phyloP scores from a whole-genome alignment of 1,139 yeast species.

The Protomyces pachydermus region DNA sequence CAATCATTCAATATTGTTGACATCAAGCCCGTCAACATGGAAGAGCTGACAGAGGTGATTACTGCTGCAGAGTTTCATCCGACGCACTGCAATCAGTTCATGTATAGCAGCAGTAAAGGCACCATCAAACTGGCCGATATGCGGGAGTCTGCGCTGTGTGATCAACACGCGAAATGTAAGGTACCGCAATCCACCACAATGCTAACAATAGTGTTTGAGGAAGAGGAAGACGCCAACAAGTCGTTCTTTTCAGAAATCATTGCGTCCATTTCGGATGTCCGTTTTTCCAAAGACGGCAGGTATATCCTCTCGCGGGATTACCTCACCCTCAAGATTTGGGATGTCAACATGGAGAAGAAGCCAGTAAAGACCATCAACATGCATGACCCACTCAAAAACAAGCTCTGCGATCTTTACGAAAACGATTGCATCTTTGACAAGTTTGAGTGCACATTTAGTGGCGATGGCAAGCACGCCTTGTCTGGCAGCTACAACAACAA shows the following conservation, averaged over 20 bases:
- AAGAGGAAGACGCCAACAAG: conserved; percentile 87
- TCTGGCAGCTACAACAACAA: conserved; percentile 97
- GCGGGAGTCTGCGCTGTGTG: conserved; percentile 94
- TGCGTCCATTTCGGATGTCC: conserved; percentile 87
- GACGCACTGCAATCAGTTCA: conserved; percentile 79
- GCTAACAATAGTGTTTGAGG: conserved; percentile 59
- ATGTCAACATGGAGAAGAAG: conserved; percentile 90
- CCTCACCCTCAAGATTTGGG: conserved; percentile 98
- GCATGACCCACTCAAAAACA: conserved; percentile 89
- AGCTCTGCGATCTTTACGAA: conserved; percentile 94
- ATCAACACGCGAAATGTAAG: conserved; percentile 62
- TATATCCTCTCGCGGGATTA: conserved; percentile 94
- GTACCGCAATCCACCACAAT: neutral
- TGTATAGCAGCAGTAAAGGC: conserved; percentile 96
- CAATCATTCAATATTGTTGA: conserved; percentile 94
- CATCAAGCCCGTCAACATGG: conserved; percentile 97
- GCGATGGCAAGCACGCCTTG: conserved; percentile 88
- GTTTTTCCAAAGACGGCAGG: conserved; percentile 86
- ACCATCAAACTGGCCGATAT: conserved; percentile 93
- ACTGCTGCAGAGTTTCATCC: conserved; percentile 99
- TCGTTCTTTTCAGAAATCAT: conserved; percentile 97
- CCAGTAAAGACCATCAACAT: conserved; percentile 92
- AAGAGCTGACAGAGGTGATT: conserved; percentile 95
- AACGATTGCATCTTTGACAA: conserved; percentile 98
- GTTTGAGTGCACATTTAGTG: conserved; percentile 92